Evolutionary conservation across 768 basidiomycete species (phyloP).

Genomic region (Amylocystis lapponica): DNA sequence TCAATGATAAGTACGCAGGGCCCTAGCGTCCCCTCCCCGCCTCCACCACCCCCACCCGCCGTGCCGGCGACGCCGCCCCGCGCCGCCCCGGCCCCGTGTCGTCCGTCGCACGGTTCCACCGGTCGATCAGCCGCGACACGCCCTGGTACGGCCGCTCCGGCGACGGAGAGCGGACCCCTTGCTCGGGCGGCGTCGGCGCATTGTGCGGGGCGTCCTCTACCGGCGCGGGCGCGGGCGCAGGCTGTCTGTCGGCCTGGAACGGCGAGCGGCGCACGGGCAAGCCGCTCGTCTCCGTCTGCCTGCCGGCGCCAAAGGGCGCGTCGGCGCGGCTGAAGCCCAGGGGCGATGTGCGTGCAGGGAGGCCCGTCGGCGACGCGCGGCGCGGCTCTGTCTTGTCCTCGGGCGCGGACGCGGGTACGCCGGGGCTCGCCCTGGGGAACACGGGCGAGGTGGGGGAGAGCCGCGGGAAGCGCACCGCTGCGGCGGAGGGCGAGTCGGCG

Average conservation of each 20-base stretch:
- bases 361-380: slow-evolving; percentile 9
- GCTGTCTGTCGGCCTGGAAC: slow-evolving; percentile 4
- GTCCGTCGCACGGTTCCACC: slow-evolving; percentile 81
- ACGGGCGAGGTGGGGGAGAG: slow-evolving; percentile 23
- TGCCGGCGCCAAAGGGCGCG: slow-evolving; percentile 5
- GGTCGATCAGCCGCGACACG: slow-evolving; percentile 78
- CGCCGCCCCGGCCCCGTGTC: slow-evolving; percentile 5
- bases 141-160: slow-evolving; percentile 79
- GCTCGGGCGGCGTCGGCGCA: not conserved
- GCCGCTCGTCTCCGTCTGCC: slow-evolving; percentile 2
- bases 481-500: slow-evolving; percentile 20
- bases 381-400: slow-evolving; percentile 1
- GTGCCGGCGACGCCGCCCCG: not conserved
- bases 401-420: slow-evolving; percentile 10
- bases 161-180: slow-evolving; percentile 46
- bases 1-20: not conserved
- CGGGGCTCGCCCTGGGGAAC: slow-evolving; percentile 12
- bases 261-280: slow-evolving; percentile 10
- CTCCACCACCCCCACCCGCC: slow-evolving; percentile 11
- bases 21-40: slow-evolving; percentile 2
- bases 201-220: slow-evolving; percentile 1
- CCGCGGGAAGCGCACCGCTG: slow-evolving; percentile 21
- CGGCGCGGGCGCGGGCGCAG: slow-evolving; percentile 2
- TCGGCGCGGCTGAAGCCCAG: slow-evolving; percentile 8
- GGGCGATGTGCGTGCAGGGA: slow-evolving; percentile 14